A percentile compares a stretch with the other conserved stretches of the same genome.
Conservation (phyloP, 169 alveolate genomes). For the Cryptosporidium bovis region DNA sequence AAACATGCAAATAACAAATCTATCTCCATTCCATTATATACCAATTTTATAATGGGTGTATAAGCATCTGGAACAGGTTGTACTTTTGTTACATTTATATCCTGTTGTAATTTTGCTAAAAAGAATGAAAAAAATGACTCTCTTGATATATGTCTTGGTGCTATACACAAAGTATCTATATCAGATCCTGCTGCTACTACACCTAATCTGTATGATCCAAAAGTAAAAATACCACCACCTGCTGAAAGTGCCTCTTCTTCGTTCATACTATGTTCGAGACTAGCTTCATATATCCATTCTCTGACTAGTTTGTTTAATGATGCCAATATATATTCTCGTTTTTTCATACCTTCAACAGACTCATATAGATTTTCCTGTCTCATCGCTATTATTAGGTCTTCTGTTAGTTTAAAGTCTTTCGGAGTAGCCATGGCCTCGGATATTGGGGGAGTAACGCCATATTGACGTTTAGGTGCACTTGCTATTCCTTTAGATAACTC, state of each 20-base stretch:
- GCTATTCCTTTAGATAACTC: slow-evolving; percentile 45
- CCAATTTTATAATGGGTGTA: slow-evolving; percentile 96
- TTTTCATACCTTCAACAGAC: slow-evolving; percentile 87
- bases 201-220: slow-evolving; percentile 98
- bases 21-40: slow-evolving; percentile 93
- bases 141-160: slow-evolving; percentile 94
- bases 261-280: slow-evolving; percentile 85
- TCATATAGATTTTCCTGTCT: slow-evolving; percentile 87
- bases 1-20: slow-evolving; percentile 96
- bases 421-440: slow-evolving; percentile 80
- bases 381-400: slow-evolving; percentile 82
- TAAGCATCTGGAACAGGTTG: slow-evolving; percentile 95
- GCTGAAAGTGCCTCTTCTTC: slow-evolving; percentile 90
- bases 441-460: slow-evolving; percentile 69
- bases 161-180: slow-evolving; percentile 97
- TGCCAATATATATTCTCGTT: slow-evolving; percentile 90
- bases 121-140: slow-evolving; percentile 92
- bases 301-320: slow-evolving; percentile 88
- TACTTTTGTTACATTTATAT: slow-evolving; percentile 90
- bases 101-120: slow-evolving; percentile 88
- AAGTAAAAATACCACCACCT: slow-evolving; percentile 92
- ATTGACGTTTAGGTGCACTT: slow-evolving; percentile 41
- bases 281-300: slow-evolving; percentile 88
- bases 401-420: slow-evolving; percentile 83
- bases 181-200: slow-evolving; percentile 97